Percentiles rank a stretch among this genome's conserved stretches.
Conservation (phyloP, 176 grass and related monocot species). For the Urochloa ruziziensis region DNA sequence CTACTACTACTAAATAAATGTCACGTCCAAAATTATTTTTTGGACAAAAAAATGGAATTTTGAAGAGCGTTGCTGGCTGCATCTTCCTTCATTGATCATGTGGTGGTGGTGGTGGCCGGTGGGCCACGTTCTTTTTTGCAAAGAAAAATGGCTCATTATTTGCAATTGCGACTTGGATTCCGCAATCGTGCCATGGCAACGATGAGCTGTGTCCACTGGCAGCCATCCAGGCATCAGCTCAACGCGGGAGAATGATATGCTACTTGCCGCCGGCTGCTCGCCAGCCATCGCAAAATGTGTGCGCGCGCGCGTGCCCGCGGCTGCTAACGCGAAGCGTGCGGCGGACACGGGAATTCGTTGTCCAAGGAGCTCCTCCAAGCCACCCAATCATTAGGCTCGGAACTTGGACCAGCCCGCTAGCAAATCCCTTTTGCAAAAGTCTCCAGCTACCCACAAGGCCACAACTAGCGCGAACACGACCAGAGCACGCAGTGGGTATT, state of each 20-base stretch:
- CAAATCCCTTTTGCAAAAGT: not conserved
- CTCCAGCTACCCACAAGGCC: not conserved
- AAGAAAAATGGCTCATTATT: not conserved
- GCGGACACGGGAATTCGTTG: not conserved
- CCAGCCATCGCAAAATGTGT: not conserved
- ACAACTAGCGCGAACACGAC: not conserved
- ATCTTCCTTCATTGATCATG: not conserved
- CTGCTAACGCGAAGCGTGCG: not conserved
- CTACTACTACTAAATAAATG: not conserved
- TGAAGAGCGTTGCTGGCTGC: too few species aligned
- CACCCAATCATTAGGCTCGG: not conserved
- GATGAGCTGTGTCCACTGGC: too few species aligned
- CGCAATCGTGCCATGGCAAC: not conserved
- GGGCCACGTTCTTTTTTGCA: not conserved
- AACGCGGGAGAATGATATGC: not conserved
- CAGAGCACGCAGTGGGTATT: not conserved
- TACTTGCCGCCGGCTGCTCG: not conserved
- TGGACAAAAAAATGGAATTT: not conserved
- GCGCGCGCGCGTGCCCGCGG: too few species aligned
- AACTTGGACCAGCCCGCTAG: not conserved
- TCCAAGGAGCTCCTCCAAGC: too few species aligned
- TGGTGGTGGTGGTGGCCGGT: not conserved
- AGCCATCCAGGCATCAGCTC: not conserved
- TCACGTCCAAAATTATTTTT: not conserved
- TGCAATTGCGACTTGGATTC: not conserved